These are phyloP conservation scores for Naganishia antarctica DNA, from an alignment of 768 basidiomycete genomes.

Conservation along the genomic window DNA sequence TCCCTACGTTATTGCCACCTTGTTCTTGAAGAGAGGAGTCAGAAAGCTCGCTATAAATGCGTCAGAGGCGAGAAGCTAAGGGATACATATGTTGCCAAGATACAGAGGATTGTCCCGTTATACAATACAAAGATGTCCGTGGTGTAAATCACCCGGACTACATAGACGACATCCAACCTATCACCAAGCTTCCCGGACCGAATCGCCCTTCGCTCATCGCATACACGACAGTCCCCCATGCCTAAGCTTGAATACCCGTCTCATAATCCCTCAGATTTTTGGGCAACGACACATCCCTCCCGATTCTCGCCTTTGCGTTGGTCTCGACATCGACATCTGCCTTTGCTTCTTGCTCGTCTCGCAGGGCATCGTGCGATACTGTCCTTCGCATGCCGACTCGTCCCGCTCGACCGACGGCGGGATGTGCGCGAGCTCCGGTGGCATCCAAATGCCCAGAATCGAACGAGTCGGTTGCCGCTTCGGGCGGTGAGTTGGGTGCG, in stretches of 20 bases:
- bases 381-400: background rate
- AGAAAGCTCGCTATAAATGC: too few relatives aligned
- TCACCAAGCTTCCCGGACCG: too few relatives aligned
- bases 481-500: slow-evolving; percentile 12
- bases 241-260: background rate
- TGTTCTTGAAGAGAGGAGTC: too few relatives aligned
- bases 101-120: too few relatives aligned
- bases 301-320: background rate
- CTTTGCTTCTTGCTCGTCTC: background rate
- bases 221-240: too few relatives aligned
- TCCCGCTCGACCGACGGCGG: background rate
- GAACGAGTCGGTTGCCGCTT: background rate
- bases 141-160: too few relatives aligned
- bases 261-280: background rate
- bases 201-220: too few relatives aligned
- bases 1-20: too few relatives aligned
- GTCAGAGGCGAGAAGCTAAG: too few relatives aligned
- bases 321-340: background rate
- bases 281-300: background rate
- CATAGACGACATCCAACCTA: too few relatives aligned
- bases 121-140: too few relatives aligned
- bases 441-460: background rate
- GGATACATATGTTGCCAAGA: too few relatives aligned
- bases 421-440: background rate
- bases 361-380: slow-evolving; percentile 3